Evolutionary conservation across 306 rosid species (phyloP), one percentile per base, ranked within the genome.

Genomic region (Acacia crassicarpa): DNA sequence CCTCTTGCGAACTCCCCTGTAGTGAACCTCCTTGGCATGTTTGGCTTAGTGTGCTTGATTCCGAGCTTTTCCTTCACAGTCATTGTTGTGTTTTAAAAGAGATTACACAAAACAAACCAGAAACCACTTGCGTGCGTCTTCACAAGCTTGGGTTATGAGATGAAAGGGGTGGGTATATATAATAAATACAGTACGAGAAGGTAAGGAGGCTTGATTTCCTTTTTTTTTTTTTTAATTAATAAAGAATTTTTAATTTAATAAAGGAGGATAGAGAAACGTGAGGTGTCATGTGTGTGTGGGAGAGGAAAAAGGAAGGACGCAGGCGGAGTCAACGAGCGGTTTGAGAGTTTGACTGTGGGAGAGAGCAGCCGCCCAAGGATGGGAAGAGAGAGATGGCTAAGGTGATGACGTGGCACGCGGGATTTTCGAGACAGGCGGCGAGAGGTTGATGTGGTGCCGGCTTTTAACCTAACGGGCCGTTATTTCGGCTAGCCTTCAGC

Each of bases 401-500:
- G 75, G 53, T 76, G 73, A 23, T 82, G 68, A 89, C 90, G 90
- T 86, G 90, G 87, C 90, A 70, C 30, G 83, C 84, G 86, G 88
- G 74, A 86, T 70, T 78, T 86, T 80, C 90, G 88, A 87, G 90
- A 83, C 85, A 86, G 83, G 84, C 85, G 90, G 83, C 84, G 78
- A 73, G 44, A 75, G 71, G 56, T 71, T 78, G 43, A 66, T 83
- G 76, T 46, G 73, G 71, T 86, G 92, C 90, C 90, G 90, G 88
- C 91, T 80, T 82, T 82, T 74, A 84, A 61, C 87, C 74, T 53
- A 68, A 77, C 78, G 86, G 54, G 81, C 83, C 87, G 84, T 67
- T 75, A 38, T 83, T 81, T 72, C 85, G 79, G 84, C 85, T 74
- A 9, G 30, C 69, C 8, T 45, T 71, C 23, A 69, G 11, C 33